A percentile compares a stretch with the other conserved stretches of the same genome.
Evolutionary conservation across 345 rosid genomes (phyloP).

Genomic region (Syzygium aqueum): DNA sequence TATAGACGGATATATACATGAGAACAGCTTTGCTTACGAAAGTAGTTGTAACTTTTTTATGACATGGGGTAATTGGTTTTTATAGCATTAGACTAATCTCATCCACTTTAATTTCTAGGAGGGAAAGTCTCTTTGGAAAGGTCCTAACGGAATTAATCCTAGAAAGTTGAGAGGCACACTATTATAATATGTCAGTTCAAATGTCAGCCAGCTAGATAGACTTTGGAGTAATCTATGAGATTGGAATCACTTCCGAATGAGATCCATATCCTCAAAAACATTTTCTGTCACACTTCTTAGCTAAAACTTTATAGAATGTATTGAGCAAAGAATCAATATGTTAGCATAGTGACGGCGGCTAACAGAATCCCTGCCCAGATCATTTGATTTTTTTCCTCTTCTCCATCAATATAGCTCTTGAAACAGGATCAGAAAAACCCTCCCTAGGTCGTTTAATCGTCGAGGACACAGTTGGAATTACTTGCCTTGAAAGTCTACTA

Average conservation of each 20-base stretch:
- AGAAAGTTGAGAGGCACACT: background rate
- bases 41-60: too few relatives aligned
- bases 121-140: background rate
- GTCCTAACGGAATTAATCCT: background rate
- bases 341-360: too few relatives aligned
- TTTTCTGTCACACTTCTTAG: too few relatives aligned
- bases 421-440: too few relatives aligned
- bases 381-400: too few relatives aligned
- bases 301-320: too few relatives aligned
- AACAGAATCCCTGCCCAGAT: too few relatives aligned
- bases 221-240: background rate
- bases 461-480: accelerated
- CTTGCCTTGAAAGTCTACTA: background rate
- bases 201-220: background rate
- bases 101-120: background rate
- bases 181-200: too few relatives aligned
- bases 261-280: background rate
- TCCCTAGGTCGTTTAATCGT: background rate
- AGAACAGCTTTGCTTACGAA: background rate
- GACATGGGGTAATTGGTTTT: background rate
- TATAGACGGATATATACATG: background rate
- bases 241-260: too few relatives aligned
- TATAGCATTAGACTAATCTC: background rate
- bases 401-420: too few relatives aligned
- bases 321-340: too few relatives aligned